Percentiles rank a stretch among this genome's conserved stretches.
Evolutionary conservation across 305 asterid genomes (phyloP).

Genomic region (Fraxinus platypoda): DNA sequence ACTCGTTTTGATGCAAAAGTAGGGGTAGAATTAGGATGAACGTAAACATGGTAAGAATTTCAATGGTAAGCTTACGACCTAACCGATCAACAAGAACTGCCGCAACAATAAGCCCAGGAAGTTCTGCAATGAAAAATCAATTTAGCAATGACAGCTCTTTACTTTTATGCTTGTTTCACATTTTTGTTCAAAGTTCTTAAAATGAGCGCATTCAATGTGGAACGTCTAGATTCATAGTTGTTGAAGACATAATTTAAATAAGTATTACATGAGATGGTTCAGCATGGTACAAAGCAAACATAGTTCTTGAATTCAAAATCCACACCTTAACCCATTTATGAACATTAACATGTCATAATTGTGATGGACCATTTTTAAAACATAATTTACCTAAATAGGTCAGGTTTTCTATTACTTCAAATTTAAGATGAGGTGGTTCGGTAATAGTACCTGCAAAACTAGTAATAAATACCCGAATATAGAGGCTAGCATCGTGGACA

Average conservation of each 20-base stretch:
- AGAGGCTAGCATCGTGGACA: slow-evolving; percentile 31
- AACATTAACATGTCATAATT: neutral
- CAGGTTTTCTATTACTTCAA: neutral
- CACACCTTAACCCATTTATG: neutral
- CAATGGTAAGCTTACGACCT: slow-evolving; percentile 32
- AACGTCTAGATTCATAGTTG: neutral
- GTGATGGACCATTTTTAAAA: neutral
- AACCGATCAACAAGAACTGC: slow-evolving; percentile 23
- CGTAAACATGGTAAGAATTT: slow-evolving; percentile 2
- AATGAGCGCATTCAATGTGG: neutral
- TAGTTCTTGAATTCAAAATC: neutral
- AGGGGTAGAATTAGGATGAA: slow-evolving; percentile 31
- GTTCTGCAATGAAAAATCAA: slow-evolving; percentile 22
- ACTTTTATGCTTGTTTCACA: neutral
- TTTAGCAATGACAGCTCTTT: neutral
- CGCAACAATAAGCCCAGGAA: slow-evolving; percentile 26
- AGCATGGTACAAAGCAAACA: neutral
- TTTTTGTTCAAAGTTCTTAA: neutral
- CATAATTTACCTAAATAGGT: neutral
- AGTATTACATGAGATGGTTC: neutral
- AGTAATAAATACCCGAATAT: slow-evolving; percentile 45
- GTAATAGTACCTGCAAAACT: slow-evolving; percentile 51
- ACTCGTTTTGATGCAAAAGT: slow-evolving; percentile 25
- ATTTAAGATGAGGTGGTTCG: neutral
- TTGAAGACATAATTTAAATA: neutral